Evolutionary conservation across 306 rosid genomes (phyloP), one percentile per base, ranked within the genome.

Genomic region (Cicer cuneatum): DNA sequence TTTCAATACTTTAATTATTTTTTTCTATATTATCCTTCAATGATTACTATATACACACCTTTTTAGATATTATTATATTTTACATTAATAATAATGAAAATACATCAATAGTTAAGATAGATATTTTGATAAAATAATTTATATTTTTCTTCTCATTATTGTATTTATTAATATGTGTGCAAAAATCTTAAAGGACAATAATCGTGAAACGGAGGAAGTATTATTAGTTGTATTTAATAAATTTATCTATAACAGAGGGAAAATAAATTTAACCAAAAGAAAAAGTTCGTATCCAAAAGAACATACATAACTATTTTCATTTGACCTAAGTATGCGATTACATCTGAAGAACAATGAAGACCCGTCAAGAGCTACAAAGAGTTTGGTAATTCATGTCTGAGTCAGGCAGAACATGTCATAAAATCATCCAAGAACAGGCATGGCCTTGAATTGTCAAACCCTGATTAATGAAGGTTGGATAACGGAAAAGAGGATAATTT

Each of bases 401-500:
- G 48, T 43, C 48, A 10, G 48, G 13, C 13, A 43, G 48, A 43
- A 10, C 48, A 43, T 43, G 48, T 10, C 48, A 43, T 43, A 8
- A 7, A 43, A 43, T 29, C 35, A 29, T 29, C 35, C 48, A 2
- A 43, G 48, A 10, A 43, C 48, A 43, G 13, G 13, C 13, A 43
- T 43, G 13, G 48, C 48, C 48, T 29, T 29, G 35, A 0, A 29
- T 29, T 29, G 3, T 29, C 35, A 29, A 43, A 43, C 13, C 39
- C 60, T 10, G 78, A 73, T 48, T 48, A 71, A 66, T 40, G 40
- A 67, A 29, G 58, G 60, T 37, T 42, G 45, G 11, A 14, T 33
- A 57, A 54, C 19, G 37, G 21, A 56, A 70, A 11, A 16, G 10
- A 35, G 66, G 60, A 57, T 79, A 67, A 54, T 62, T 59, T 63